Conservation (phyloP, 2,329 filamentous ascomycete species). For the Orbilia blumenaviensis region DNA sequence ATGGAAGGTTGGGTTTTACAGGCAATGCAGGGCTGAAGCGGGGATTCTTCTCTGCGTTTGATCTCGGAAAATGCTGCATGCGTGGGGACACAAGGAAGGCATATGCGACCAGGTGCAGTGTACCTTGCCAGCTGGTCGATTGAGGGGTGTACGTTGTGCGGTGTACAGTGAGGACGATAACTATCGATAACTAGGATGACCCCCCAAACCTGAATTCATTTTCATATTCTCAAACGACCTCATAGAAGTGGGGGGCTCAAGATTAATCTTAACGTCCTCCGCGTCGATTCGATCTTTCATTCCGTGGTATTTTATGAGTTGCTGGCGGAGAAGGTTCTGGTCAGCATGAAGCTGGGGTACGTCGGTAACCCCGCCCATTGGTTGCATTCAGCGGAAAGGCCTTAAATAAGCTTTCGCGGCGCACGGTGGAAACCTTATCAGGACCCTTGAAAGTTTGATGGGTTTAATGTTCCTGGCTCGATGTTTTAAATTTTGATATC, state of each 20-base stretch:
- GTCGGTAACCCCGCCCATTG: conserved; percentile 18
- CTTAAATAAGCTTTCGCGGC: conserved; percentile 16
- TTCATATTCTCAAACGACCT: background rate
- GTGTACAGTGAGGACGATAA: background rate
- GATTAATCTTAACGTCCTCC: background rate
- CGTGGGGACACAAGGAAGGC: conserved; percentile 11
- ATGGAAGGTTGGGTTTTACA: conserved; percentile 14
- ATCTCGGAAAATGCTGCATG: conserved; percentile 18
- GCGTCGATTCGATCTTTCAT: background rate
- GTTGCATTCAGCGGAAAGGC: background rate
- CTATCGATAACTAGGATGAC: background rate
- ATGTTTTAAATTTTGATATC: background rate
- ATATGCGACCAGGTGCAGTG: background rate
- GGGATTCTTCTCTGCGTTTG: conserved; percentile 11
- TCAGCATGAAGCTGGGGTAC: conserved; percentile 14
- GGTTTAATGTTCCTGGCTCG: no score
- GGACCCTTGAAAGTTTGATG: background rate
- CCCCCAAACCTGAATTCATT: background rate
- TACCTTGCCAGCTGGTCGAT: background rate
- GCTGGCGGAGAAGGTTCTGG: conserved; percentile 1
- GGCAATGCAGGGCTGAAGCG: conserved; percentile 5
- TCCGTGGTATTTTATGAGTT: conserved; percentile 21
- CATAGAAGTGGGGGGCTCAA: background rate
- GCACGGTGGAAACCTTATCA: conserved; percentile 11
- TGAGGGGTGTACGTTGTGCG: conserved; percentile 5